phyloP scores from a whole-genome alignment of 352 stramenopile species.

The Pythium brachiatum region DNA sequence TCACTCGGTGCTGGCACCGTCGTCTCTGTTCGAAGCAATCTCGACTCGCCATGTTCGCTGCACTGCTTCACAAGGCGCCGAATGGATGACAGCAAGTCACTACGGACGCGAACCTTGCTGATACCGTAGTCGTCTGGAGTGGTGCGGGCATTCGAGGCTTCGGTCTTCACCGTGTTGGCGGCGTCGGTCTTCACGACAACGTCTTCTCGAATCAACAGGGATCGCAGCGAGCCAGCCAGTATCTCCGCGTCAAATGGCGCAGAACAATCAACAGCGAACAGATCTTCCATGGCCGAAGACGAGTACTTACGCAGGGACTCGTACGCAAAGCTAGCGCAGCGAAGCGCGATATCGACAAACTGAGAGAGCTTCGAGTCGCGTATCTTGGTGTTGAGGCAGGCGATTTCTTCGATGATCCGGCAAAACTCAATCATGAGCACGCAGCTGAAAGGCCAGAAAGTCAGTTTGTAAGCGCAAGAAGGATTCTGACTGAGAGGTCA shows the following conservation, averaged over 20 bases:
- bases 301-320: constrained; percentile 13
- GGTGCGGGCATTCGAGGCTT: background rate
- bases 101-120: constrained; percentile 34
- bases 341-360: constrained; percentile 8
- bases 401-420: constrained; percentile 51
- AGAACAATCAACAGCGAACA: constrained; percentile 7
- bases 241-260: background rate
- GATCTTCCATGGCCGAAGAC: constrained; percentile 2
- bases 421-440: constrained; percentile 67
- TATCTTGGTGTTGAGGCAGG: constrained; percentile 16
- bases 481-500: background rate
- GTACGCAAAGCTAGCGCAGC: constrained; percentile 12
- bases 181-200: background rate
- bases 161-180: background rate
- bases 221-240: background rate
- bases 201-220: background rate
- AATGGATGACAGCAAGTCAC: constrained; percentile 54
- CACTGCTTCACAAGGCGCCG: constrained; percentile 44
- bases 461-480: background rate
- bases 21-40: too few species aligned
- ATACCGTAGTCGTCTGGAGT: constrained; percentile 51
- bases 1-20: background rate
- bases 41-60: constrained; percentile 21
- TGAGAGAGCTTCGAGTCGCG: background rate
- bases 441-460: constrained; percentile 37